Evolutionary conservation across 257 asterid species (phyloP).

Genomic region (Nemophila menziesii): DNA sequence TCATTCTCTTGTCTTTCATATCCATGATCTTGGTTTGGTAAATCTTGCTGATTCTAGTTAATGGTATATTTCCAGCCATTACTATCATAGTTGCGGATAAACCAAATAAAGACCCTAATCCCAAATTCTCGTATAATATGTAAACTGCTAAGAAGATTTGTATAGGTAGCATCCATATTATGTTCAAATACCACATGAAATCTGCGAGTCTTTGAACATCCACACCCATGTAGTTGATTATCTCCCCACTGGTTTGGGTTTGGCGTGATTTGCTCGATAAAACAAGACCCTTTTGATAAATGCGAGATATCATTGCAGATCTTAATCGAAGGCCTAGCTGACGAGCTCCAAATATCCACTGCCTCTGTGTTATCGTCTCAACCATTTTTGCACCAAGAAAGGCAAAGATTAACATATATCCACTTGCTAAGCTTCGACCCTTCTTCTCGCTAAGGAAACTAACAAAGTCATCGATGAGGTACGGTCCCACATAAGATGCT

Average conservation of each 20-base stretch:
- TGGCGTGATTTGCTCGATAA: constrained; percentile 63
- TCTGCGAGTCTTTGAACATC: constrained; percentile 84
- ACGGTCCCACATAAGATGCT: constrained; percentile 67
- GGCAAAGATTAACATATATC: constrained; percentile 38
- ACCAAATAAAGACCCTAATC: constrained; percentile 63
- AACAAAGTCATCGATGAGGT: constrained; percentile 64
- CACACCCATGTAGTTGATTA: constrained; percentile 72
- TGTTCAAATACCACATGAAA: constrained; percentile 79
- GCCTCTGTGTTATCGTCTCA: constrained; percentile 64
- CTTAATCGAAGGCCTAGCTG: constrained; percentile 73
- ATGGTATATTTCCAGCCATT: constrained; percentile 63
- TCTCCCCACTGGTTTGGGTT: constrained; percentile 69
- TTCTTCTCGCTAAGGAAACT: constrained; percentile 53
- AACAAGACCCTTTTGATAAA: constrained; percentile 63
- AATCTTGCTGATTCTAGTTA: constrained; percentile 53
- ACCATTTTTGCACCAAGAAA: constrained; percentile 56
- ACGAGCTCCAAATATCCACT: constrained; percentile 62
- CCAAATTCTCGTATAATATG: constrained; percentile 58
- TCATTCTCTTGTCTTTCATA: constrained; percentile 81
- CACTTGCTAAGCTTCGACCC: constrained; percentile 39
- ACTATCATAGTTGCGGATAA: constrained; percentile 47
- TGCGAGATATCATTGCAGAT: constrained; percentile 64
- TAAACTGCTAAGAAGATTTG: constrained; percentile 54
- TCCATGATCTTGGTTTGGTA: constrained; percentile 67
- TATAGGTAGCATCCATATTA: constrained; percentile 63